A percentile compares a stretch with the other conserved stretches of the same genome.
phyloP scores from a whole-genome alignment of 169 alveolate species.

The Plasmodium inui region DNA sequence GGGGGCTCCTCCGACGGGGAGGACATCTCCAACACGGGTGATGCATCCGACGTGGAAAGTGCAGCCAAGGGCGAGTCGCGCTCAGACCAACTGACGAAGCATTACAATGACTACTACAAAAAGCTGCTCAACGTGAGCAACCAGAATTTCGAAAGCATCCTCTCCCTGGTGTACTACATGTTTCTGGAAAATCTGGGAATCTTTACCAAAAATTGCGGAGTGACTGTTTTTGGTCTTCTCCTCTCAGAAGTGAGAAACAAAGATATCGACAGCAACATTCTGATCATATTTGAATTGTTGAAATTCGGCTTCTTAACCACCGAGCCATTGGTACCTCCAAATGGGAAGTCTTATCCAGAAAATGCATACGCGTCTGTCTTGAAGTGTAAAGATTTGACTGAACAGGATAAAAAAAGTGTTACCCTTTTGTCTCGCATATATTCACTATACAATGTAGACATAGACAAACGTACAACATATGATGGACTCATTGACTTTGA shows the following conservation, averaged over 20 bases:
- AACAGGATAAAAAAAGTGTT: slow-evolving; percentile 74
- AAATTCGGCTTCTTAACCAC: slow-evolving; percentile 84
- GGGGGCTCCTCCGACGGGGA: neutral
- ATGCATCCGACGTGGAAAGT: neutral
- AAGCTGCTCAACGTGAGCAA: slow-evolving; percentile 43
- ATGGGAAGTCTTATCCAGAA: slow-evolving; percentile 76
- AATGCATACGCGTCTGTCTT: slow-evolving; percentile 73
- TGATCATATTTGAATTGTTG: slow-evolving; percentile 80
- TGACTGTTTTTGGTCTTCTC: slow-evolving; percentile 82
- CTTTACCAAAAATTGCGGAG: slow-evolving; percentile 82
- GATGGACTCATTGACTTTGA: slow-evolving; percentile 78
- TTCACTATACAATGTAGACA: slow-evolving; percentile 63
- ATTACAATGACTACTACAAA: slow-evolving; percentile 35
- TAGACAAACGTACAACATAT: slow-evolving; percentile 25
- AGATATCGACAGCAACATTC: slow-evolving; percentile 72
- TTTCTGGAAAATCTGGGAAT: slow-evolving; percentile 83
- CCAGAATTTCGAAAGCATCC: slow-evolving; percentile 59
- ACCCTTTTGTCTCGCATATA: slow-evolving; percentile 79
- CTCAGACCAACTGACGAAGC: slow-evolving; percentile 20
- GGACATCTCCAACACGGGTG: neutral
- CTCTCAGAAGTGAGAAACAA: slow-evolving; percentile 77
- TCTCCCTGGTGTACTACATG: slow-evolving; percentile 77
- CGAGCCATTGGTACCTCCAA: slow-evolving; percentile 79
- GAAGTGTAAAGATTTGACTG: slow-evolving; percentile 22
- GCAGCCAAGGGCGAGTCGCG: neutral